phyloP scores from a whole-genome alignment of 1,284 basidiomycete genomes.

The Puccinia horiana region DNA sequence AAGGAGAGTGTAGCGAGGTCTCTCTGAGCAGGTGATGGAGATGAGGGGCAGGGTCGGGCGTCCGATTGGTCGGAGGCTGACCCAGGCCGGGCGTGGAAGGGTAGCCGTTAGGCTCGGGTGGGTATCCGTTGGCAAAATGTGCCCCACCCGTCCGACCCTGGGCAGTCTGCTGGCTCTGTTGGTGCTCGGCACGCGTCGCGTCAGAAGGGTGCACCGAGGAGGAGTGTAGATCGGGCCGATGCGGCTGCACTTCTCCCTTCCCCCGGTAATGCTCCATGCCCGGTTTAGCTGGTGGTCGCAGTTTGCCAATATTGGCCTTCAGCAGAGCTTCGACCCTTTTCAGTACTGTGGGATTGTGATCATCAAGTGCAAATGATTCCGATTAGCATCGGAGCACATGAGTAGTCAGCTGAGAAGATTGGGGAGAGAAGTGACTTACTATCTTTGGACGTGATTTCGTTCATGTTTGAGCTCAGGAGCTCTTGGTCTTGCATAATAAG shows the following conservation, averaged over 20 bases:
- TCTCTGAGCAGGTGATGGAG: constrained; percentile 10
- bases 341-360: constrained; percentile 11
- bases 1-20: background rate
- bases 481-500: constrained; percentile 45
- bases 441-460: constrained; percentile 49
- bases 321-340: constrained; percentile 45
- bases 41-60: background rate
- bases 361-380: background rate
- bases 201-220: constrained; percentile 19
- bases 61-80: background rate
- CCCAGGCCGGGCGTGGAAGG: background rate
- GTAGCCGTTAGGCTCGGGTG: background rate
- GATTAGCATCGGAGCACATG: background rate
- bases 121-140: background rate
- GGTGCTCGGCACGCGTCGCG: constrained; percentile 1
- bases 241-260: constrained; percentile 45
- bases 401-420: background rate
- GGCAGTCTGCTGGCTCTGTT: background rate
- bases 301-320: constrained; percentile 20
- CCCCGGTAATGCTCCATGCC: constrained; percentile 33
- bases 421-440: constrained; percentile 12
- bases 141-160: background rate
- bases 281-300: background rate
- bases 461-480: constrained; percentile 39
- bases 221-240: constrained; percentile 35